Base-by-base conservation (phyloP, 2,329 filamentous ascomycete genomes). In the Aureobasidium sp. region DNA sequence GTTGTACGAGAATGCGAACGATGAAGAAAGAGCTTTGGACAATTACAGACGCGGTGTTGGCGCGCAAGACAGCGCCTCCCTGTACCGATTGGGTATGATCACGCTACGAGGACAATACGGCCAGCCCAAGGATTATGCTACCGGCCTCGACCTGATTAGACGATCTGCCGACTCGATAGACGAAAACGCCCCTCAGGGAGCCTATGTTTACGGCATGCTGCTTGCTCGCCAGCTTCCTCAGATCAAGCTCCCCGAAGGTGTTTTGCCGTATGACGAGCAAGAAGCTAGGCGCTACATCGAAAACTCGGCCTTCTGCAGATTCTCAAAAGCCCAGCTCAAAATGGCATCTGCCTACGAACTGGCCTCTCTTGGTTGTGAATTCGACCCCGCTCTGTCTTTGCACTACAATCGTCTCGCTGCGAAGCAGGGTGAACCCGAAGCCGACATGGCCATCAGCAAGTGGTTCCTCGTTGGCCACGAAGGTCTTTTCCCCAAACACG, bases 391-490 rank as follows among this genome's bases (percentile, higher is more conserved):
- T 0, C 82, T 95, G 61, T 97, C 93, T 1, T 76, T 99, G 58
- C 94, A 99, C 71, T 99, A 99, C 77, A 96, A 97, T 69, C 90
- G 90, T 38, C 81, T 99, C 33, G 93, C 94, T 23, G 89, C 94
- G 13, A 86, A 89, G 65, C 94, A 97, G 75, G 93, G 92, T 19
- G 91, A 97, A 68, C 81, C 91, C 0, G 94, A 99, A 72, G 94
- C 93, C 0, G 91, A 96, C 62, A 88, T 99, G 75, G 91, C 93
- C 29, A 91, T 99, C 63, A 97, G 93, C 74, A 94, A 96, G 74
- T 99, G 94, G 94, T 99, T 97, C 71, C 80, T 99, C 29, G 97
- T 95, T 69, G 94, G 94, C 2, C 92, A 94, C 65, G 93, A 97
- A 66, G 88, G 87, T 23, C 81, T 95, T 7, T 96, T 99, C 70